Evolutionary conservation across 139 green algal species (phyloP).

Genomic region (Volvox reticuliferus): DNA sequence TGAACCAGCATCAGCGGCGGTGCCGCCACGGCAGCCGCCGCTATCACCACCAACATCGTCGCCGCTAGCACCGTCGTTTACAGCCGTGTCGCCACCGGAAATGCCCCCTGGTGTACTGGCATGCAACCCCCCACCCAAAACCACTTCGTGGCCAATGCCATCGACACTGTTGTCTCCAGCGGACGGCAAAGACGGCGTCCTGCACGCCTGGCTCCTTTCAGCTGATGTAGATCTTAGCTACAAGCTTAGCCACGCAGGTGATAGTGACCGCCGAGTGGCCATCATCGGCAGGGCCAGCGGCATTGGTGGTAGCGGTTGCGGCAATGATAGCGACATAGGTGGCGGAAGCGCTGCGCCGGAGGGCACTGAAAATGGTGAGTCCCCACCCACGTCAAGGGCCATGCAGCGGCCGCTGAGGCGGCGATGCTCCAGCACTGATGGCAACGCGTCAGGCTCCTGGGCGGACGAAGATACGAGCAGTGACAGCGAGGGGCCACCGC

Average conservation of each 20-base stretch:
- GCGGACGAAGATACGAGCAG: no score
- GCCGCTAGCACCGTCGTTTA: no score
- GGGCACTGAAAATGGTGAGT: not conserved
- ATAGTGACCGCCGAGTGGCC: not conserved
- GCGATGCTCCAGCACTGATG: not conserved
- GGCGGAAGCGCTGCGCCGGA: not conserved
- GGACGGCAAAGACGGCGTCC: not conserved
- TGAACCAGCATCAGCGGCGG: no score
- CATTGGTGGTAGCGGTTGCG: not conserved
- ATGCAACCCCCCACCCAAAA: not conserved
- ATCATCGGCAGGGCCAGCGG: not conserved
- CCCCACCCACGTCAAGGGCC: not conserved
- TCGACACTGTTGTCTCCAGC: not conserved
- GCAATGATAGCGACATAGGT: not conserved
- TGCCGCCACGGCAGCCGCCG: not conserved
- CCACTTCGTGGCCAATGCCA: no score
- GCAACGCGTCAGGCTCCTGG: not conserved
- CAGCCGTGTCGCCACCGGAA: no score
- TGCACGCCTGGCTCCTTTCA: not conserved
- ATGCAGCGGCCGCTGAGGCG: not conserved
- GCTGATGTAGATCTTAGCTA: not conserved
- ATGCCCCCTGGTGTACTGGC: not conserved
- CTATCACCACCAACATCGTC: not conserved
- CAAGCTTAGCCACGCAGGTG: not conserved
- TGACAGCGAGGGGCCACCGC: no score